Evolutionary conservation across 2,329 filamentous ascomycete genomes (phyloP), one percentile per base, ranked within the genome.

Genomic region (Elsinoe australis): DNA sequence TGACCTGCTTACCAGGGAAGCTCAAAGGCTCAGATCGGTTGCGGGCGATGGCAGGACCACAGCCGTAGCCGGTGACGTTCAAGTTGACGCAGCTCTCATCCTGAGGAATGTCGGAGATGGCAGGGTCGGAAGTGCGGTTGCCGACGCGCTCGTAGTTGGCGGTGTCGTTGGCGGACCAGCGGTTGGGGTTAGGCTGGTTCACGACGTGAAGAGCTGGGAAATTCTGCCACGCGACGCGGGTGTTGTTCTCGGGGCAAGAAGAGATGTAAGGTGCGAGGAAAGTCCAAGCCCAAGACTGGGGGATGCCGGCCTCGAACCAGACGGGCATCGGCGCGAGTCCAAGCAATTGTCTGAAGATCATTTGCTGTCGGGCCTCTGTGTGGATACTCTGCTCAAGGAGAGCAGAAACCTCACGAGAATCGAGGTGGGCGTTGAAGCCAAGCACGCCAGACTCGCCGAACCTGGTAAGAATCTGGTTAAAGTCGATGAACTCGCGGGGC

Each of bases 231-330:
- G 79, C 75, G 21, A 92, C 70, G 4, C 85, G 78, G 1, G 85
- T 90, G 55, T 82, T 79, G 61, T 83, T 78, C 34, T 67, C 67
- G 0, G 87, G 86, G 63, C 87, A 94, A 4, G 74, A 82, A 31
- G 77, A 80, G 63, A 94, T 89, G 65, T 87, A 88, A 0, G 85
- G 87, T 0, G 87, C 85, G 3, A 92, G 71, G 14, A 86, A 73
- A 0, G 85, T 85, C 87, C 87, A 94, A 0, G 81, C 79, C 85
- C 86, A 92, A 0, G 82, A 86, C 63, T 94, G 87, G 0, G 85
- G 85, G 18, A 90, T 80, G 26, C 85, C 85, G 5, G 79, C 72
- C 57, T 86, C 80, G 60, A 90, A 88, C 85, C 85, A 92, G 6
- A 84, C 83, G 0, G 85, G 83, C 82, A 87, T 86, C n/a, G 87